Evolutionary conservation across 2,329 filamentous ascomycete genomes (phyloP).

Genomic region (Colletotrichum lupini): DNA sequence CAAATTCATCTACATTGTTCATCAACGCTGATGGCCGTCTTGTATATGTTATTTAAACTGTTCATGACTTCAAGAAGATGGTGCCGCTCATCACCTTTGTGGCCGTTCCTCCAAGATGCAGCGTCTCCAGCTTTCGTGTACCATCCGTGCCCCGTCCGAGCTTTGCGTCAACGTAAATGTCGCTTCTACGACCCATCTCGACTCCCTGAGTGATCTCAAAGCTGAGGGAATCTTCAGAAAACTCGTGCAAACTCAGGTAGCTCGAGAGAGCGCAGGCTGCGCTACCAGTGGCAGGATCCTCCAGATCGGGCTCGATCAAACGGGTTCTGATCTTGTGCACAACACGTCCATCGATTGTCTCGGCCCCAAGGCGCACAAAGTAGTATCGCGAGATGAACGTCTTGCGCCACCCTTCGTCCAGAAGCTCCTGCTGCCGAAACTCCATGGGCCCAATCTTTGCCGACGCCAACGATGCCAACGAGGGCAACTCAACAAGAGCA

Average conservation of each 20-base stretch:
- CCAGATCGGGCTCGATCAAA: constrained; percentile 65
- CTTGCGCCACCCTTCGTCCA: constrained; percentile 66
- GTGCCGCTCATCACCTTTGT: constrained; percentile 30
- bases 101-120: constrained; percentile 30
- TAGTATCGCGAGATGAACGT: constrained; percentile 69
- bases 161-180: constrained; percentile 21
- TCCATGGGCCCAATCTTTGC: constrained; percentile 48
- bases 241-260: constrained; percentile 62
- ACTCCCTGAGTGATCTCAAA: constrained; percentile 37
- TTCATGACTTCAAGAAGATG: constrained; percentile 11
- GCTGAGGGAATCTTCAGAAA: constrained; percentile 37
- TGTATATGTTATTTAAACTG: too few species aligned
- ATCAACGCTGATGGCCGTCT: too few species aligned
- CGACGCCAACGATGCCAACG: constrained; percentile 66
- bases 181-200: constrained; percentile 33
- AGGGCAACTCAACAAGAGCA: constrained; percentile 70
- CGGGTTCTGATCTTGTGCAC: constrained; percentile 61
- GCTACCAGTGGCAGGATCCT: constrained; percentile 73
- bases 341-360: constrained; percentile 7
- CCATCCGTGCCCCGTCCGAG: background rate
- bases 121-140: constrained; percentile 7
- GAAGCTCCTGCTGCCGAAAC: constrained; percentile 47
- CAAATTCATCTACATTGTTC: background rate
- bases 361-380: constrained; percentile 55
- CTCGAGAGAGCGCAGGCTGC: constrained; percentile 68